Evolutionary conservation across 257 asterid species (phyloP), one percentile per base, ranked within the genome.

Genomic region (Solanum dulcamara): DNA sequence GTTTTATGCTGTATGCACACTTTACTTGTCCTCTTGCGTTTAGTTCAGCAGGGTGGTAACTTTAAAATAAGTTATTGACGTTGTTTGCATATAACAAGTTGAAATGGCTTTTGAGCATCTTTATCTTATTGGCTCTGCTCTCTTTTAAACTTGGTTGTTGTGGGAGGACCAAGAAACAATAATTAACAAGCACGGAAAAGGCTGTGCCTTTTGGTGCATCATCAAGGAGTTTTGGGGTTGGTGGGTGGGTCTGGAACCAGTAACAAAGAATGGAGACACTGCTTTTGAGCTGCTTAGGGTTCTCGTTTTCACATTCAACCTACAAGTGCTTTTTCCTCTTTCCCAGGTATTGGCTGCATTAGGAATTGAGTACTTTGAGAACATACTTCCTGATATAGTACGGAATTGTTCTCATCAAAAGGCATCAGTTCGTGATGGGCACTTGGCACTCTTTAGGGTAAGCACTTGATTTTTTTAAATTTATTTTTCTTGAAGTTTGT

Each of bases 401-500:
- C 89, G 93, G 71, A 95, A 93, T 87, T 97, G 99, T 88, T 94
- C 99, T 86, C 96, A 95, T 88, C 93, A 94, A 53, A 95, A 93
- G 88, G 97, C 99, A 86, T 91, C 98, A 66, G 98, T 95, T 83
- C 97, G 99, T 84, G 99, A 97, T 87, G 99, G 99, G 85, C 89
- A 95, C 85, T 88, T 97, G 88, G 89, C 99, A 26, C 96, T 97
- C 85, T 95, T 97, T 92, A 95, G 90, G 94, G 99, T 95, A 87
- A 85, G 88, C 59, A 37, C 84, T 57, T 74, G 46, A 83, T n/a
- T n/a, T 13, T 4, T 48, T 48, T 5, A 37, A 37, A 4, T 4
- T 37, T 0, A 17, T 5, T 32, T 84, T 28, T 60, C 38, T 74
- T 12, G 18, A 28, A 33, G 40, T 71, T 84, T 33, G 59, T 75